Evolutionary conservation across 1,284 basidiomycete species (phyloP), one percentile per base, ranked within the genome.

Genomic region (Ganoderma meredithae): DNA sequence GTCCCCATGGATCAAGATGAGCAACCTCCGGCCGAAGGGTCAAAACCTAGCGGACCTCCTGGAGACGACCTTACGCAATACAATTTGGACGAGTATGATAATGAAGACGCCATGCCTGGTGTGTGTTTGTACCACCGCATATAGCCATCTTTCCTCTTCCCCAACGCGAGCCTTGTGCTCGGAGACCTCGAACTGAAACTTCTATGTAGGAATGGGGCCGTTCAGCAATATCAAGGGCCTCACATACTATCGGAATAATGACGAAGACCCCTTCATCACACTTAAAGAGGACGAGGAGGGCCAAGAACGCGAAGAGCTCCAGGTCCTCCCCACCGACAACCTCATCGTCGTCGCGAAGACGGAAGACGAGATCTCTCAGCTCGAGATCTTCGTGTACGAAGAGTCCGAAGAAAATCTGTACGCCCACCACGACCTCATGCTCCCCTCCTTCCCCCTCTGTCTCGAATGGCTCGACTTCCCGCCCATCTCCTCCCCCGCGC

Each of bases 391-490:
- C 81, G 91, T 98, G 72, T 98, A 97, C 81, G 95, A 97, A 80
- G 96, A 98, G 76, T 85, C 89, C 0, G 86, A 95, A 83, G 95
- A 97, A 78, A 96, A 96, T 77, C 88, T 99, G 40, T 99, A 97
- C 79, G 94, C 95, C 36, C 98, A 99, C 79, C 98, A 99, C 82
- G 98, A 99, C 80, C 88, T 99, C 76, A 95, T 99, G 90, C 89
- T 99, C 19, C 97, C 97, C 67, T 94, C 95, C 69, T 98, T 99
- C 83, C 98, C 98, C 3, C 92, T 99, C 68, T 99, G 97, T 76
- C 92, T 99, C 68, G 98, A 99, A 86, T 99, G 98, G 98, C 91
- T 99, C 72, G 95, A 99, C 81, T 99, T 96, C 79, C 87, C 92
- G 13, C 94, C 95, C 25, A 83, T 88, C 19, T 84, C 86, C 27